phyloP scores from a whole-genome alignment of 2,329 filamentous ascomycete genomes.

The Alternaria dauci region DNA sequence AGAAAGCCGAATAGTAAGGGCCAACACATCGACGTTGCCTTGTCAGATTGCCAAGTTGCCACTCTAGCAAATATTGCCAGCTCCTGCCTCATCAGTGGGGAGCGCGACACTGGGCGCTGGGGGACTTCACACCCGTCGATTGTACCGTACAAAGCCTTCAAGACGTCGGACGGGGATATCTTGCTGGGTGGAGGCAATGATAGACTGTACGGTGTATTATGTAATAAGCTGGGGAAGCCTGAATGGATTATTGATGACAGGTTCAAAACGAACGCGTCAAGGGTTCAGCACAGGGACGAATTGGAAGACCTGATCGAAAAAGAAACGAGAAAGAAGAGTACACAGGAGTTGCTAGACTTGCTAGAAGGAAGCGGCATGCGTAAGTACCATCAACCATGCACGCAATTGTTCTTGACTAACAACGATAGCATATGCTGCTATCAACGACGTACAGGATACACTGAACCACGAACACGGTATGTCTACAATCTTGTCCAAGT shows the following conservation, averaged over 20 bases:
- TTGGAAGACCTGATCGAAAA: conserved; percentile 82
- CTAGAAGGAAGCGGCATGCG: conserved; percentile 91
- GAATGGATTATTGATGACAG: conserved; percentile 66
- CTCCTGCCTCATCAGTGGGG: conserved; percentile 85
- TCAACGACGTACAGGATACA: conserved; percentile 90
- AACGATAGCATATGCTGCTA: conserved; percentile 75
- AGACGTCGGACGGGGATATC: conserved; percentile 69
- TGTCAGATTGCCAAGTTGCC: conserved; percentile 95
- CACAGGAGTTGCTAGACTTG: conserved; percentile 83
- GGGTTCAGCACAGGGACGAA: conserved; percentile 74
- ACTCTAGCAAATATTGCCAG: conserved; percentile 96
- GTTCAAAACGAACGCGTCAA: conserved; percentile 66
- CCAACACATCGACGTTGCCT: conserved; percentile 88
- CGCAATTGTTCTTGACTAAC: conserved; percentile 13
- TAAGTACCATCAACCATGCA: conserved; percentile 19
- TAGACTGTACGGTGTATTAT: conserved; percentile 67
- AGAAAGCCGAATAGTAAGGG: conserved; percentile 73
- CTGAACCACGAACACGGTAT: conserved; percentile 84
- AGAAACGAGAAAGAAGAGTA: conserved; percentile 78
- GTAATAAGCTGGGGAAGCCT: conserved; percentile 63
- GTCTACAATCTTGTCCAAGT: conserved; percentile 23
- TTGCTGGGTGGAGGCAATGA: conserved; percentile 72
- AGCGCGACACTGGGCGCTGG: conserved; percentile 90
- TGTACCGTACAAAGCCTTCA: conserved; percentile 89
- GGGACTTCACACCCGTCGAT: conserved; percentile 98